Percentiles rank a stretch among this genome's conserved stretches.
These are phyloP conservation scores for Sporisorium exsertum DNA, from an alignment of 1,284 basidiomycete genomes.

Conservation along the genomic window DNA sequence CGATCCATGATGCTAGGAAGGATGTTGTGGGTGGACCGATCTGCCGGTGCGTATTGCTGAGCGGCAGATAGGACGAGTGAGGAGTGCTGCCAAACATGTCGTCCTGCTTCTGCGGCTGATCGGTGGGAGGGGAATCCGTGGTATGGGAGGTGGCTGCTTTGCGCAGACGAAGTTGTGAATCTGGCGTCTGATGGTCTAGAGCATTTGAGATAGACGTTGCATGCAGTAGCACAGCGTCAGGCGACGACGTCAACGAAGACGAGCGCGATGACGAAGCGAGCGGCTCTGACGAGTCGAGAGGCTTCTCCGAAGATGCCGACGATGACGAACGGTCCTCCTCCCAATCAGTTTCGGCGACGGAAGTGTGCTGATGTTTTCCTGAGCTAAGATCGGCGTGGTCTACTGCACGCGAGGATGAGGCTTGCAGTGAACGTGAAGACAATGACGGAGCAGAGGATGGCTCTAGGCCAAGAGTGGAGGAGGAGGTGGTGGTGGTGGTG, in stretches of 20 bases:
- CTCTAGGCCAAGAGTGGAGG: neutral
- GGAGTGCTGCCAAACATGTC: slow-evolving; percentile 42
- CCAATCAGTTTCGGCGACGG: neutral
- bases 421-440: neutral
- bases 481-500: neutral
- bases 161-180: slow-evolving; percentile 30
- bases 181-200: neutral
- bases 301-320: neutral
- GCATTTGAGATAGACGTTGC: slow-evolving; percentile 1
- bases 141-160: slow-evolving; percentile 2
- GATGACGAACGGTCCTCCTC: neutral
- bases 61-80: slow-evolving; percentile 40
- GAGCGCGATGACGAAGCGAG: slow-evolving; percentile 1
- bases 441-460: neutral
- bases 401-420: neutral
- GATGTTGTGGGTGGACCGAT: slow-evolving; percentile 29
- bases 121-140: neutral
- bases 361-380: neutral
- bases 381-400: neutral
- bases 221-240: neutral
- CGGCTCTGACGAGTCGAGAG: neutral
- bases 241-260: neutral
- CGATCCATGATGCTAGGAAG: slow-evolving; percentile 42
- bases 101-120: slow-evolving; percentile 2
- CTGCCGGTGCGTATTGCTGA: slow-evolving; percentile 30